A percentile compares a stretch with the other conserved stretches of the same genome.
Conservation (phyloP, 176 grass and related monocot genomes). For the Cymbopogon citratus region DNA sequence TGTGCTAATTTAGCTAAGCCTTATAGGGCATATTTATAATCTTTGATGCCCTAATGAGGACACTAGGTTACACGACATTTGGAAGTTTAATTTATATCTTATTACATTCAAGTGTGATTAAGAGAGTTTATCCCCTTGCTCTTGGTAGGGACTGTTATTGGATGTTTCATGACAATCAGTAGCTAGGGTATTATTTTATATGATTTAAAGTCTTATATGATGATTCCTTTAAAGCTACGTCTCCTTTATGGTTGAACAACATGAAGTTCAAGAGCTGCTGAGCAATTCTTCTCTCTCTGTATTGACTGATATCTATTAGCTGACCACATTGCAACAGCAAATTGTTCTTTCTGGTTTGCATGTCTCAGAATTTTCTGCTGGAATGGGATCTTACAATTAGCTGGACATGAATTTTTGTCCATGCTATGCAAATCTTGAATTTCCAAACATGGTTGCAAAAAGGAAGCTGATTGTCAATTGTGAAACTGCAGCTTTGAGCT, state of each 20-base stretch:
- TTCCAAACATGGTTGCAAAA: not conserved
- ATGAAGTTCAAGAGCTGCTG: not conserved
- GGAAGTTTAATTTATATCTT: not conserved
- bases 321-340: not conserved
- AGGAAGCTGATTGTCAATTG: not conserved
- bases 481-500: not conserved
- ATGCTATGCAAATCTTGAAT: not conserved
- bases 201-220: not conserved
- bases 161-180: not conserved
- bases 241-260: not conserved
- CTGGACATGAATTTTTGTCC: not conserved
- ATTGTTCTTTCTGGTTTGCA: not conserved
- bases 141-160: not conserved
- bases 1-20: not conserved
- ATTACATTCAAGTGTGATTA: not conserved
- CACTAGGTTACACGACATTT: not conserved
- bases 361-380: not conserved
- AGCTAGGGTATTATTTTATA: not conserved
- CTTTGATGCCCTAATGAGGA: not conserved
- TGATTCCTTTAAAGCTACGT: not conserved
- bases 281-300: not conserved
- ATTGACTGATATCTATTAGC: not conserved
- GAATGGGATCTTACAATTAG: not conserved
- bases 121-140: not conserved
- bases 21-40: not conserved